Percentiles rank a stretch among this genome's conserved stretches.
These are phyloP conservation scores for Marasmius oreades DNA, from an alignment of 1,284 basidiomycete genomes.

Conservation along the genomic window DNA sequence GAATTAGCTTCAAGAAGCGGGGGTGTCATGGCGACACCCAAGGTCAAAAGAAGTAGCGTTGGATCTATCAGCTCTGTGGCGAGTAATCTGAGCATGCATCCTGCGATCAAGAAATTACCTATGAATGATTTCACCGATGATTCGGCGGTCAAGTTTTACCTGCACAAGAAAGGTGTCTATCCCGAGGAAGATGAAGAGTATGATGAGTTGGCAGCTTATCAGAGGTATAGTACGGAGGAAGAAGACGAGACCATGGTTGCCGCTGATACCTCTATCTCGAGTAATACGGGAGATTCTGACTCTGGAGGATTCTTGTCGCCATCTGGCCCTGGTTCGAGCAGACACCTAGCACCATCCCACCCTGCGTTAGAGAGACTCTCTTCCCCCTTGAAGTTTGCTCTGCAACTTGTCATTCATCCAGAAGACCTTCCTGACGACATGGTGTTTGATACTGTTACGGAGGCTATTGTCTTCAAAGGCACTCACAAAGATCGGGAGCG, in stretches of 20 bases:
- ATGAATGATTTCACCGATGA: slow-evolving; percentile 99
- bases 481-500: slow-evolving; percentile 50
- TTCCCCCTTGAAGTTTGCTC: slow-evolving; percentile 78
- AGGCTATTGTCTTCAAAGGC: slow-evolving; percentile 83
- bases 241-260: slow-evolving; percentile 53
- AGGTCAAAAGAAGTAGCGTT: slow-evolving; percentile 89
- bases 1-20: slow-evolving; percentile 30
- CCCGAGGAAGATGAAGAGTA: slow-evolving; percentile 20
- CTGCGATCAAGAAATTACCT: slow-evolving; percentile 87
- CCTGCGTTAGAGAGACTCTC: slow-evolving; percentile 62
- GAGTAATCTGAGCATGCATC: slow-evolving; percentile 89
- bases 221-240: slow-evolving; percentile 30
- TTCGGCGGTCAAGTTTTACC: slow-evolving; percentile 93
- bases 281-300: slow-evolving; percentile 14
- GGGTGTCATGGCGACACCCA: slow-evolving; percentile 38
- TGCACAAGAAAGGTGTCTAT: slow-evolving; percentile 55
- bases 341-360: slow-evolving; percentile 40
- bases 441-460: slow-evolving; percentile 88
- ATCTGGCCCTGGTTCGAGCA: slow-evolving; percentile 12
- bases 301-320: slow-evolving; percentile 9
- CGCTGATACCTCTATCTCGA: slow-evolving; percentile 31
- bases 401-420: slow-evolving; percentile 84
- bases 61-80: slow-evolving; percentile 91
- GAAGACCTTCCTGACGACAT: slow-evolving; percentile 91
- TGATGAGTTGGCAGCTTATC: slow-evolving; percentile 25